Conservation (phyloP, 176 grass and related monocot species). For the Avena atlantica region DNA sequence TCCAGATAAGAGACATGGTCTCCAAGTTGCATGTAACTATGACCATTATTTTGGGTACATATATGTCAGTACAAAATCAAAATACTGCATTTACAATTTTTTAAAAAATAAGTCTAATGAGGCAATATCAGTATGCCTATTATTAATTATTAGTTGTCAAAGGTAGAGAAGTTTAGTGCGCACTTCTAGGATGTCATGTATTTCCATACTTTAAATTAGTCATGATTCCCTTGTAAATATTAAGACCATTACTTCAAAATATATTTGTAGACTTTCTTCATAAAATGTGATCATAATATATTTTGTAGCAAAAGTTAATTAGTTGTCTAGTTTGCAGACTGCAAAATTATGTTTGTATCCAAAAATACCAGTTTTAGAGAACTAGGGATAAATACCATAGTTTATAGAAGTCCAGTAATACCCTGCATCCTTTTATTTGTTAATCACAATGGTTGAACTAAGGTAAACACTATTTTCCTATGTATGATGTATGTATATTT, state of each 20-base stretch:
- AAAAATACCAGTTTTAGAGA: not conserved
- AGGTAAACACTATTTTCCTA: not conserved
- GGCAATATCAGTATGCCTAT: no score
- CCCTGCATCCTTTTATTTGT: not conserved
- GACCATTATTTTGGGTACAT: not conserved
- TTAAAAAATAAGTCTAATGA: no score
- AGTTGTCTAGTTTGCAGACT: no score
- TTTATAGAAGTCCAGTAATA: not conserved
- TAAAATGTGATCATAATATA: not conserved
- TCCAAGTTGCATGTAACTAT: not conserved
- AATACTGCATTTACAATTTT: no score
- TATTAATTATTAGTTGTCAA: not conserved
- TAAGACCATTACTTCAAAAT: not conserved
- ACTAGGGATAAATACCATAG: not conserved
- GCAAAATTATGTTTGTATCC: no score
- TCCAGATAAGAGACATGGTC: not conserved
- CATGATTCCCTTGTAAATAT: not conserved
- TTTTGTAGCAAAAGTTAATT: no score
- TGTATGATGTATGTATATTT: not conserved
- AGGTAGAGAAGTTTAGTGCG: not conserved
- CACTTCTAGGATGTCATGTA: not conserved
- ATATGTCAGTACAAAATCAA: not conserved
- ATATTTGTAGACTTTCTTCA: not conserved
- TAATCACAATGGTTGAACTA: not conserved
- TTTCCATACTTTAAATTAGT: not conserved